Conservation (phyloP, 2,329 filamentous ascomycete genomes). For the Orbilia ellipsospora region DNA sequence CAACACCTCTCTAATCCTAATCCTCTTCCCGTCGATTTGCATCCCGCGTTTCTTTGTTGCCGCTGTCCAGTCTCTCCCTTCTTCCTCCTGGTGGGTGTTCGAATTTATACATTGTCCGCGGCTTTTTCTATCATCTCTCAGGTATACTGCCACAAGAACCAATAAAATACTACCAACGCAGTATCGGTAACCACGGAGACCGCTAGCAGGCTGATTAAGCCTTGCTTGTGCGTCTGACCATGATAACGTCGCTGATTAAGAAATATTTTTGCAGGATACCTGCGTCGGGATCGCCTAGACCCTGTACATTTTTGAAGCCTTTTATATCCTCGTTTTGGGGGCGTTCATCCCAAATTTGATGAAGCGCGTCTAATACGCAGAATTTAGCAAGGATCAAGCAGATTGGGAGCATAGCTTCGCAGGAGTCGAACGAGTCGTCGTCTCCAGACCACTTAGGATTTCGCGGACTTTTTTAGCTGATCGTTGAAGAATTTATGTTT, state of each 20-base stretch:
- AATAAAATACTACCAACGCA: no score
- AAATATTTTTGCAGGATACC: constrained; percentile 6
- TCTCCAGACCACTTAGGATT: neutral
- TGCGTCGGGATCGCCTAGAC: neutral
- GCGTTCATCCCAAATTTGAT: constrained; percentile 5
- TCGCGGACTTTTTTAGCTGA: constrained; percentile 11
- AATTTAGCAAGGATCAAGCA: neutral
- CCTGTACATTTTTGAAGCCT: neutral
- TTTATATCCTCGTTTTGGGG: constrained; percentile 6
- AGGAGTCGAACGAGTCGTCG: neutral
- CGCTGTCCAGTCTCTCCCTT: no score
- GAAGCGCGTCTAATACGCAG: neutral
- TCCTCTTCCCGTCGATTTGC: no score
- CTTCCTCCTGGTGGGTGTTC: no score
- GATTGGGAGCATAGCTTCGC: constrained; percentile 1
- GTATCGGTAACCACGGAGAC: constrained; percentile 1
- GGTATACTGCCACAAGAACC: no score
- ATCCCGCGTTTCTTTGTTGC: no score
- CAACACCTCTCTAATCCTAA: no score
- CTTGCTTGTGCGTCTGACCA: constrained; percentile 5
- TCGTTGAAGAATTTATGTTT: constrained; percentile 13
- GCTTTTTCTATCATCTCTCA: no score
- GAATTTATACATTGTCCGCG: no score
- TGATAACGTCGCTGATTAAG: constrained; percentile 4
- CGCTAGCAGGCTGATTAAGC: constrained; percentile 3